These are phyloP conservation scores for Ceratonia siliqua DNA, from an alignment of 306 rosid genomes.

Conservation along the genomic window DNA sequence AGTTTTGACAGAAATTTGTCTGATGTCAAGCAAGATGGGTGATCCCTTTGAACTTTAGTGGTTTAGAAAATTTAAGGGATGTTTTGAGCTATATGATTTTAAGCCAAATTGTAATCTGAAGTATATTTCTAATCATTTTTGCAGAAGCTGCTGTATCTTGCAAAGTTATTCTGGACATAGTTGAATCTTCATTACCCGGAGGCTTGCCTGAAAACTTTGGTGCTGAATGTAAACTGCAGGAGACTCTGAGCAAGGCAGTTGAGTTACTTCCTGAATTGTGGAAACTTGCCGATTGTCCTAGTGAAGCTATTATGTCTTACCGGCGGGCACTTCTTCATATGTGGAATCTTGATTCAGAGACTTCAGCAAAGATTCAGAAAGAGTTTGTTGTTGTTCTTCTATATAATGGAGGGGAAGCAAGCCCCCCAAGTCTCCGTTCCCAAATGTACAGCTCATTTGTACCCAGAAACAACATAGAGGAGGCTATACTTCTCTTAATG, in stretches of 20 bases:
- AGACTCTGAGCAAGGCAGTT: conserved; percentile 68
- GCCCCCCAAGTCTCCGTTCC: conserved; percentile 77
- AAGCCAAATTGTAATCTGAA: conserved; percentile 31
- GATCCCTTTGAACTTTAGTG: background rate
- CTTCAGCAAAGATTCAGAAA: conserved; percentile 71
- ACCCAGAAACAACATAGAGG: conserved; percentile 83
- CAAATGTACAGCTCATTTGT: conserved; percentile 83
- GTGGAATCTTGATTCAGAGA: conserved; percentile 76
- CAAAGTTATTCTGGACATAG: conserved; percentile 81
- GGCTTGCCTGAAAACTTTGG: conserved; percentile 88
- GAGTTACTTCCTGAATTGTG: conserved; percentile 88
- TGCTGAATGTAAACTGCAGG: conserved; percentile 95
- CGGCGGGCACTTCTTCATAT: conserved; percentile 70
- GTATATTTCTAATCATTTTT: conserved; percentile 43
- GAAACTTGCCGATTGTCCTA: conserved; percentile 77
- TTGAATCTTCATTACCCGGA: conserved; percentile 85
- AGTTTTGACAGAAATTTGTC: conserved; percentile 1
- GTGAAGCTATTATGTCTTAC: conserved; percentile 74
- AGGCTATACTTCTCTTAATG: conserved; percentile 89
- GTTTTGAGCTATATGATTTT: background rate
- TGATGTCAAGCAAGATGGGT: conserved; percentile 4
- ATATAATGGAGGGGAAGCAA: conserved; percentile 75
- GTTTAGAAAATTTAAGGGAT: conserved; percentile 12
- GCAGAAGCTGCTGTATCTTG: conserved; percentile 95
- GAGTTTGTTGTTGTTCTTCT: conserved; percentile 81